Conservation (phyloP, 148 eudicot genomes). For the Polygonum aviculare region DNA sequence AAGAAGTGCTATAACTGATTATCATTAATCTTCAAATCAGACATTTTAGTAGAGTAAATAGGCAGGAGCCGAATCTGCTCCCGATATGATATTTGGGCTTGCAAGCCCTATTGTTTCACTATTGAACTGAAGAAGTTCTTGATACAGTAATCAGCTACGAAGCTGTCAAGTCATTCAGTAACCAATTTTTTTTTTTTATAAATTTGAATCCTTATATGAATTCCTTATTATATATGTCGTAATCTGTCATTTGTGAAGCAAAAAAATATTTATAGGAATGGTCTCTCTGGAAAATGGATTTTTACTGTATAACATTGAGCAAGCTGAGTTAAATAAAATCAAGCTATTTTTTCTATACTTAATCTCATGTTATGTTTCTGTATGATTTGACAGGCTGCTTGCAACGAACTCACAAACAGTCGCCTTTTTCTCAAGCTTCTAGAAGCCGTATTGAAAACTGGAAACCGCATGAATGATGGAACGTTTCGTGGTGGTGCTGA, state of each 20-base stretch:
- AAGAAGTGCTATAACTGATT: background rate
- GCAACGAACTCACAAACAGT: conserved; percentile 54
- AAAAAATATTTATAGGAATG: background rate
- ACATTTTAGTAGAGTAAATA: background rate
- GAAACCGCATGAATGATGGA: conserved; percentile 77
- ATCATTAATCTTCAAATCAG: background rate
- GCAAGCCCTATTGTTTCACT: background rate
- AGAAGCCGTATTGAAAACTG: conserved; percentile 78
- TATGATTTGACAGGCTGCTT: conserved; percentile 48
- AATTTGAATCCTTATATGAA: background rate
- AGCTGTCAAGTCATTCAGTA: background rate
- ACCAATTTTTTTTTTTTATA: background rate
- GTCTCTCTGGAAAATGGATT: background rate
- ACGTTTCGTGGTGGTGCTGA: conserved; percentile 75
- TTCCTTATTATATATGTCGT: background rate
- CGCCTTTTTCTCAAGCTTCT: conserved; percentile 72
- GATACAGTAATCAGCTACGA: background rate
- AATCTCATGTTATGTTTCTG: background rate
- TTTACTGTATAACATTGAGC: background rate
- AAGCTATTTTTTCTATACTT: background rate
- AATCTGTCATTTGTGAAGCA: background rate
- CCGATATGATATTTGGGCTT: background rate
- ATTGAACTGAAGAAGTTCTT: background rate
- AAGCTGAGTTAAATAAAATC: background rate
- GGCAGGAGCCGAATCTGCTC: background rate